These are phyloP conservation scores for Fusarium sterilihyphosum DNA, from an alignment of 2,329 filamentous ascomycete species.

Conservation along the genomic window DNA sequence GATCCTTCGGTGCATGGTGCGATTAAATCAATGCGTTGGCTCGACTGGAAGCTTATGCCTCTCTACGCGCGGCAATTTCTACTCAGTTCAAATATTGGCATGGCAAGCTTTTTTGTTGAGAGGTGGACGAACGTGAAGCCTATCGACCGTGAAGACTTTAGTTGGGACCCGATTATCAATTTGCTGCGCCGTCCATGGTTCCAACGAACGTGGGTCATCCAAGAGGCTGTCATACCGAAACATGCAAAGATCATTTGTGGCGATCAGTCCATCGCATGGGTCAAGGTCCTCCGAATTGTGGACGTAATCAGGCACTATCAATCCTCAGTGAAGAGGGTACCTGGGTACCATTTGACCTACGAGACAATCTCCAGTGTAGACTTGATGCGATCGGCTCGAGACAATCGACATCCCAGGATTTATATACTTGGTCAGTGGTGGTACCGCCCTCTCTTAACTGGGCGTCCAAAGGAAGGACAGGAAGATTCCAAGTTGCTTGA, in stretches of 20 bases:
- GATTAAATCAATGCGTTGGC: background rate
- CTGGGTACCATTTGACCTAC: fast-evolving
- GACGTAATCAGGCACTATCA: fast-evolving
- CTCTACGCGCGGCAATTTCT: fast-evolving
- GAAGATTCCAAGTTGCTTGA: fast-evolving
- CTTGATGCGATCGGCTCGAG: background rate
- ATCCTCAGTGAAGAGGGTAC: fast-evolving
- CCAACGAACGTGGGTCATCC: background rate
- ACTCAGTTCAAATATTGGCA: fast-evolving
- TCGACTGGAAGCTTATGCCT: background rate
- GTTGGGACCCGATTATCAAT: background rate
- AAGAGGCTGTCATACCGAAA: background rate
- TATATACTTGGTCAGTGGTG: fast-evolving
- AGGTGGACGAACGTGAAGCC: too few relatives aligned
- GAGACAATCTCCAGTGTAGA: fast-evolving
- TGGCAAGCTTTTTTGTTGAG: fast-evolving
- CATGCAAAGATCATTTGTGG: background rate
- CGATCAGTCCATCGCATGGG: too few relatives aligned
- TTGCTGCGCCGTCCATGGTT: background rate
- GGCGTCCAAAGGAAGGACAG: fast-evolving
- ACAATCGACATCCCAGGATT: fast-evolving
- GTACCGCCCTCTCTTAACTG: fast-evolving
- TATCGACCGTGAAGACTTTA: too few relatives aligned
- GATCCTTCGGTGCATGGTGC: fast-evolving
- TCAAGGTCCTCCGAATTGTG: too few relatives aligned